phyloP scores from a whole-genome alignment of 2,329 filamentous ascomycete species.

The Bipolaris bicolor region DNA sequence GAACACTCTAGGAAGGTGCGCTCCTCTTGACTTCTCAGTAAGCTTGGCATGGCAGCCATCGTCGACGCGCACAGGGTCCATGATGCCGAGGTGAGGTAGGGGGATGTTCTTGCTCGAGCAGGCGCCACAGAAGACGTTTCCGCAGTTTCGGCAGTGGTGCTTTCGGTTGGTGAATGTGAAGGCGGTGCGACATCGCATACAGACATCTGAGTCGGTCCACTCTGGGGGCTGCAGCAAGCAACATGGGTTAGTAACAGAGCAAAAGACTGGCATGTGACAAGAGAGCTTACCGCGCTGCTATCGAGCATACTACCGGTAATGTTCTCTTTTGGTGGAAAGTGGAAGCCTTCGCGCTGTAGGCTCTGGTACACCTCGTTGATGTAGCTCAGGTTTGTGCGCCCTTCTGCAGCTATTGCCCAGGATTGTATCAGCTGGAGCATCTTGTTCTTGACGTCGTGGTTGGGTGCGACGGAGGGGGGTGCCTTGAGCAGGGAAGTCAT shows the following conservation, averaged over 20 bases:
- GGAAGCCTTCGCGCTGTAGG: slow-evolving; percentile 82
- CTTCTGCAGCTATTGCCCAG: slow-evolving; percentile 90
- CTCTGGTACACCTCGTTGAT: slow-evolving; percentile 85
- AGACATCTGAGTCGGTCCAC: slow-evolving; percentile 97
- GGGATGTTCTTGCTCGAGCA: slow-evolving; percentile 90
- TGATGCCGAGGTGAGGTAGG: slow-evolving; percentile 89
- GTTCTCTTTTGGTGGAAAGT: slow-evolving; percentile 84
- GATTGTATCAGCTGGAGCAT: slow-evolving; percentile 92
- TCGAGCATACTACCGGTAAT: slow-evolving; percentile 98
- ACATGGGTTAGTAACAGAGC: slow-evolving; percentile 2
- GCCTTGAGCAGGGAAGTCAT: slow-evolving; percentile 87
- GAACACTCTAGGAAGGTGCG: slow-evolving; percentile 53
- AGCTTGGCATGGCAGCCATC: slow-evolving; percentile 94
- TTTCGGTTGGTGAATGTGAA: slow-evolving; percentile 99
- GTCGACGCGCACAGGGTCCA: slow-evolving; percentile 89
- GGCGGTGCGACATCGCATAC: slow-evolving; percentile 93
- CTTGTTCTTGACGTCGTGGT: slow-evolving; percentile 84
- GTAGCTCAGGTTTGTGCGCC: slow-evolving; percentile 80
- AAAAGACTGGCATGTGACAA: neutral
- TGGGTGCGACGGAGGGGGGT: slow-evolving; percentile 74
- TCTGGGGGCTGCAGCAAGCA: slow-evolving; percentile 74
- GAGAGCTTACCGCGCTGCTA: slow-evolving; percentile 79
- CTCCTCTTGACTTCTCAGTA: slow-evolving; percentile 69
- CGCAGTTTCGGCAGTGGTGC: slow-evolving; percentile 97
- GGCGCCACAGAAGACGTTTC: slow-evolving; percentile 94